phyloP scores from a whole-genome alignment of 306 rosid genomes.

The Arachis hypogaea region DNA sequence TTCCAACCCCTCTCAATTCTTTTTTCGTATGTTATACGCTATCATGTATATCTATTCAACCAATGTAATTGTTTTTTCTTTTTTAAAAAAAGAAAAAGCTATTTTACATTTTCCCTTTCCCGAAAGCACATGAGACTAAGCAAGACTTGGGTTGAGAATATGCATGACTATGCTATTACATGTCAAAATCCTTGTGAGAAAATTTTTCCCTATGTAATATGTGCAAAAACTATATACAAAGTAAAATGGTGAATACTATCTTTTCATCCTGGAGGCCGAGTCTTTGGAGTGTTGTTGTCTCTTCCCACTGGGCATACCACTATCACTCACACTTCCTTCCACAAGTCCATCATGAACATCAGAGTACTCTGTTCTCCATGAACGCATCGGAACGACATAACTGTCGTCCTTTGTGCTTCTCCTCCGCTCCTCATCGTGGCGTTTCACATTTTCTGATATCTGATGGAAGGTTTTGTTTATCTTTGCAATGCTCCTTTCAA shows the following conservation, averaged over 20 bases:
- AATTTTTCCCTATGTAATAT: conserved; percentile 2
- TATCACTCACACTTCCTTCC: conserved; percentile 90
- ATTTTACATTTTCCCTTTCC: neutral
- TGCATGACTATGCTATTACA: neutral
- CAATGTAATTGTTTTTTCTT: neutral
- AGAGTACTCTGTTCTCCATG: conserved; percentile 74
- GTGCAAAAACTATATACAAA: conserved; percentile 35
- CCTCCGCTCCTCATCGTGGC: conserved; percentile 75
- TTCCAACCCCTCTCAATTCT: neutral
- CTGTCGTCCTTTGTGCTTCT: conserved; percentile 79
- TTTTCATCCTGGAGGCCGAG: conserved; percentile 50
- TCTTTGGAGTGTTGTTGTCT: conserved; percentile 63
- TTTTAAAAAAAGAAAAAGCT: neutral
- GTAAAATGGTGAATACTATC: conserved; percentile 45
- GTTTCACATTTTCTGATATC: conserved; percentile 94
- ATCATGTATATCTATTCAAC: too few relatives aligned
- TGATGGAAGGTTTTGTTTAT: conserved; percentile 78
- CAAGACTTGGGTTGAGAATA: conserved; percentile 8
- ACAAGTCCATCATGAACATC: conserved; percentile 62
- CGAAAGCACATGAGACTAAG: neutral
- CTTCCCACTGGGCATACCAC: conserved; percentile 62
- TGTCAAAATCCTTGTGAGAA: conserved; percentile 17
- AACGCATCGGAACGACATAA: conserved; percentile 65
- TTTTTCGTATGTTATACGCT: neutral
- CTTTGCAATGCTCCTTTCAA: conserved; percentile 89